A percentile compares a stretch with the other conserved stretches of the same genome.
Conservation (phyloP, 306 rosid genomes). For the Erythrophleum fordii region DNA sequence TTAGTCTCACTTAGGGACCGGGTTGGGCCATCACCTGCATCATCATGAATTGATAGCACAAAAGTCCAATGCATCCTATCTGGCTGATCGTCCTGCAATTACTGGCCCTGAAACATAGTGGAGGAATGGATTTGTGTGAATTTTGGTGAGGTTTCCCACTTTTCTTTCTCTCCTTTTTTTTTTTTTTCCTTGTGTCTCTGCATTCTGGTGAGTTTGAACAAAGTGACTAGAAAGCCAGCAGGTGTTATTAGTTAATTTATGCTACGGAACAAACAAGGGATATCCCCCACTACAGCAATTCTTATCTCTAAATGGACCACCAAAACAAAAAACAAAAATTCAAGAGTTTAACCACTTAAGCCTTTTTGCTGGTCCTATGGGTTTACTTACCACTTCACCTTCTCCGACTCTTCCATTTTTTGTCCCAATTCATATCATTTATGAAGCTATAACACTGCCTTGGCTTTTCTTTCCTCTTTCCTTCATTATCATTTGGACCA, state of each 20-base stretch:
- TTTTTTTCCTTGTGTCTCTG: not conserved
- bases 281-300: conserved; percentile 23
- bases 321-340: not conserved
- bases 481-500: conserved; percentile 38
- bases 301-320: conserved; percentile 41
- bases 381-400: not conserved
- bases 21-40: conserved; percentile 8
- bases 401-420: conserved; percentile 16
- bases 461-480: not conserved
- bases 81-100: not conserved
- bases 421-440: conserved; percentile 23
- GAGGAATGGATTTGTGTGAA: not conserved
- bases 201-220: not conserved
- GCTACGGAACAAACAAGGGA: not conserved
- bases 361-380: conserved; percentile 20
- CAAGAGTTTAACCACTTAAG: not conserved
- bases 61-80: conserved; percentile 11
- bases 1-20: not conserved
- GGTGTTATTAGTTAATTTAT: not conserved
- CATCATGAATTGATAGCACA: not conserved
- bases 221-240: not conserved
- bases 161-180: not conserved
- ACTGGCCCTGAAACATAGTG: not conserved
- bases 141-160: not conserved
- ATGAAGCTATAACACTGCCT: not conserved